Conservation (phyloP, 1,284 basidiomycete genomes). For the Naganishia cerealis region DNA sequence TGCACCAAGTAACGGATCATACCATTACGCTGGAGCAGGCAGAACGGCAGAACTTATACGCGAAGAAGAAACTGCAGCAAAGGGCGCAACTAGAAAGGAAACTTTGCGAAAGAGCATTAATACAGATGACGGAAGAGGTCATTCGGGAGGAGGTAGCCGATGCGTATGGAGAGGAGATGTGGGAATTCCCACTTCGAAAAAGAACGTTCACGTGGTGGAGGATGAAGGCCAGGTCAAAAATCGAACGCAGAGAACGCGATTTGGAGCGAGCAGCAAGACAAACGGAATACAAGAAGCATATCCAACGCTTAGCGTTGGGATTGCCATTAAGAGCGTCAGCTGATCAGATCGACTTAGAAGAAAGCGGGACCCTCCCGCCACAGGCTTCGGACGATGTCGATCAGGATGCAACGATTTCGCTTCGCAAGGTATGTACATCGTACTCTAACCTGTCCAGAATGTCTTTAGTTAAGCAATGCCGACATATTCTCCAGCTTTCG, state of each 20-base stretch:
- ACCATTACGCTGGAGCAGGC: not conserved
- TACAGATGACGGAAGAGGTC: constrained; percentile 1
- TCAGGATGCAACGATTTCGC: constrained; percentile 1
- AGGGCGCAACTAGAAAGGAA: not conserved
- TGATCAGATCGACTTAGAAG: not conserved
- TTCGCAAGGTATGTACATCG: constrained; percentile 1
- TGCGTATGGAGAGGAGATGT: constrained; percentile 25
- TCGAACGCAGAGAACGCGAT: not conserved
- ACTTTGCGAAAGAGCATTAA: not conserved
- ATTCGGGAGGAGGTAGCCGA: constrained; percentile 21
- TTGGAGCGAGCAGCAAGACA: constrained; percentile 11
- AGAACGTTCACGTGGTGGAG: constrained; percentile 21
- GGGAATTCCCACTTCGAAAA: constrained; percentile 16
- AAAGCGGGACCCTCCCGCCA: not conserved
- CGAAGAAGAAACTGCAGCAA: not conserved
- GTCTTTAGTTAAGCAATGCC: not conserved
- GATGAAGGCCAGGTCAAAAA: not conserved
- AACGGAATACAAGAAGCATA: constrained; percentile 2
- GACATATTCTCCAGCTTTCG: not conserved
- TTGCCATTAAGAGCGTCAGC: constrained; percentile 1
- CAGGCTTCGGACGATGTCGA: constrained; percentile 10
- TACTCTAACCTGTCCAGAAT: not conserved
- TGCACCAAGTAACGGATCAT: not conserved
- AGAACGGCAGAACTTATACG: not conserved
- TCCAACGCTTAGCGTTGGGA: constrained; percentile 1